Evolutionary conservation across 2,329 filamentous ascomycete species (phyloP), one percentile per base, ranked within the genome.

Genomic region (Bertia moriformis): DNA sequence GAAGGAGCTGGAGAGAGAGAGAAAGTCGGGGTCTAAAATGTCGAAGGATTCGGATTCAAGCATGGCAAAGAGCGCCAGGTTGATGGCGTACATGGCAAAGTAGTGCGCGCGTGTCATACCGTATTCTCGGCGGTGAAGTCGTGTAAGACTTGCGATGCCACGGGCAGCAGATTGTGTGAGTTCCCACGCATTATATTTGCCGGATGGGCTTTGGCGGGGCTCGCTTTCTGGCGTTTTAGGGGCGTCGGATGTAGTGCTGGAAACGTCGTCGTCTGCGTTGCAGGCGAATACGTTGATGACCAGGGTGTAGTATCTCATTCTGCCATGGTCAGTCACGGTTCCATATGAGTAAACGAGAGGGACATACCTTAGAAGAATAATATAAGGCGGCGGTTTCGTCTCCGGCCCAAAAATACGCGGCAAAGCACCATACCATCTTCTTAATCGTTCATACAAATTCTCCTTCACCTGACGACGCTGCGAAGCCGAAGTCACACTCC

Each of bases 1-100:
- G 38, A 59, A 58, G 1, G 55, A 48, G 33, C 52, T 54, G 3
- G 51, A 49, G 1, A 60, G 48, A 0, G 50, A 49, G 1, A 59
- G 43, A 27, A 59, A 60, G 29, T 59, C 54, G 3, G 42, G 38
- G 30, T 59, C 56, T 1, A 56, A 41, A 1, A 58, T 49, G 36
- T 58, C 50, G 39, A 57, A 58, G 1, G 42, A 27, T 4, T 43
- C 42, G 2, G 46, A 43, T 7, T 55, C 50, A 2, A 58, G 41
- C 45, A 60, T 42, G 1, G 51, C 49, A 33, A 59, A 60, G 1
- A 60, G 42, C 2, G 56, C 56, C 4, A 60, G 46, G 17, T 57
- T 60, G 37, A 59, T 53, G 0, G 56, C 54, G 38, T 58, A 60
- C 41, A 60, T 46, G 12, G 55, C 52, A 35, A 58, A 60, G 15